phyloP scores from a whole-genome alignment of 306 rosid species.

The Vigna mungo region DNA sequence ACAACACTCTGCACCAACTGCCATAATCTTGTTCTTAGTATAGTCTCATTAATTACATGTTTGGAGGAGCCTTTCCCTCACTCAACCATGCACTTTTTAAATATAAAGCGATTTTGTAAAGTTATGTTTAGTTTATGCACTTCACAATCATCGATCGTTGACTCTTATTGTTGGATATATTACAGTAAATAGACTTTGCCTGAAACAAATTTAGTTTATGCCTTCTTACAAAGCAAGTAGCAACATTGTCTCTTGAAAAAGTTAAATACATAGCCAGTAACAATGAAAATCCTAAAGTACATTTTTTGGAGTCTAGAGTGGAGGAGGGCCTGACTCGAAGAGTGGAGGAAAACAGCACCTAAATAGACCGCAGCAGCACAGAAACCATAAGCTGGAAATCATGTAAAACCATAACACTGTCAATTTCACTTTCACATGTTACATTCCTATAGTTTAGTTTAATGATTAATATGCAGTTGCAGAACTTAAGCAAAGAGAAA shows the following conservation, averaged over 20 bases:
- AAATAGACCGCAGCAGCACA: conserved; percentile 78
- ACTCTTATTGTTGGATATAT: too few species aligned
- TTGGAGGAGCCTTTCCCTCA: neutral
- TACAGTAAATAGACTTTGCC: too few species aligned
- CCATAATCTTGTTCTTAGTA: neutral
- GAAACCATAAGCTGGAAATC: conserved; percentile 71
- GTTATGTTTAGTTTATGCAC: neutral
- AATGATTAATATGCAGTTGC: neutral
- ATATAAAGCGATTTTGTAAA: neutral
- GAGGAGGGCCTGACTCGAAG: conserved; percentile 70
- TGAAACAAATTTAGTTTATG: neutral
- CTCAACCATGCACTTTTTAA: neutral
- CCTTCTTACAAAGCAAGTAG: neutral
- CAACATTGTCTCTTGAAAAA: neutral
- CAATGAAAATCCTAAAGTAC: neutral
- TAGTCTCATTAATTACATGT: neutral
- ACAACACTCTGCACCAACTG: too few species aligned
- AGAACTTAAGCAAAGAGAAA: neutral
- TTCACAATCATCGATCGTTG: too few species aligned
- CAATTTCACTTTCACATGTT: conserved; percentile 4
- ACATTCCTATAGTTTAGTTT: neutral
- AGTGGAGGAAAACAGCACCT: conserved; percentile 78
- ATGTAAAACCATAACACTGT: conserved; percentile 12
- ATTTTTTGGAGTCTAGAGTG: conserved; percentile 46
- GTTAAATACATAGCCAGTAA: neutral